Base-by-base conservation (phyloP, 2,329 filamentous ascomycete species). In the Phoma sp. region DNA sequence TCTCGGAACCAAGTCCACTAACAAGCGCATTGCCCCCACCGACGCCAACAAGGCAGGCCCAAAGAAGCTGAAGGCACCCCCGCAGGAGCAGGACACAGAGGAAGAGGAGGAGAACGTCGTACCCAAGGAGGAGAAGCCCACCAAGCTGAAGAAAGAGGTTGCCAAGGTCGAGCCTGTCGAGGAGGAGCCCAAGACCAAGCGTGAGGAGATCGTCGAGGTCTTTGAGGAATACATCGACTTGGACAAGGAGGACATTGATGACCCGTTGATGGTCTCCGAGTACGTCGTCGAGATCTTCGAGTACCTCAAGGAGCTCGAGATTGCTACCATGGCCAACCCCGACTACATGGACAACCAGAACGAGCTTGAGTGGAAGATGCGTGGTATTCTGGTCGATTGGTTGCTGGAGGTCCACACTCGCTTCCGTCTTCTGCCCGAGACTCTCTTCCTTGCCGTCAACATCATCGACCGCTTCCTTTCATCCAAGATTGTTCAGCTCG, bases 381-480 rank as follows among this genome's bases (percentile, higher is more conserved):
- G 95, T 67, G 93, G 93, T 60, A 97, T 99, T 64, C 85, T 99
- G 48, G 87, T 98, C 63, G 95, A 99, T 80, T 99, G 95, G 95
- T 84, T 99, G 62, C 93, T 99, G 60, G 95, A 99, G 76, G 95
- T 99, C 39, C 95, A 99, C 81, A 96, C 92, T 18, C 91, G 93
- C 52, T 99, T 98, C 82, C 90, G 95, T 65, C 87, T 99, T 15
- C 85, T 98, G 34, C 95, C 95, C 18, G 95, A 99, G 80, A 98
- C 95, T 2, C 84, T 98, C 38, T 99, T 97, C 84, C 86, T 99
- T 30, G 89, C 93, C 38, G 91, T 97, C 83, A 99, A 98, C 84
- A 92, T 98, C 75, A 96, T 98, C 73, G 95, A 99, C 76, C 93
- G 95, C 56, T 99, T 98, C 81, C 85, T 99, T 39, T 97, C 93